Conservation (phyloP, 805 yeast species). For the Kazachstania martiniae region DNA sequence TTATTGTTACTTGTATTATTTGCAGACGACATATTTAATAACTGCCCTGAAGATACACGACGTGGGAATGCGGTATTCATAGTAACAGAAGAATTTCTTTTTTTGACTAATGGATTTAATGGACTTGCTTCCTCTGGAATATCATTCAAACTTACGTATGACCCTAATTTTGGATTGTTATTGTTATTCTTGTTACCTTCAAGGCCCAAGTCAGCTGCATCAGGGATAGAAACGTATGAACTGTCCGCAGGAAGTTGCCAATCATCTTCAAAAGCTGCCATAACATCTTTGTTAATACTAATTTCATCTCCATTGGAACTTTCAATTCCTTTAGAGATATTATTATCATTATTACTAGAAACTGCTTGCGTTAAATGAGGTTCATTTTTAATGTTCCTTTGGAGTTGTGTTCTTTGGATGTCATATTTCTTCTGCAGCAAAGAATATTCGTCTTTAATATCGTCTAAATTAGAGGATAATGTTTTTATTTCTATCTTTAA, state of each 20-base stretch:
- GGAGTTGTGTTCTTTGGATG: conserved; percentile 18
- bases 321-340: neutral
- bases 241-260: conserved; percentile 11
- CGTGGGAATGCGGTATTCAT: neutral
- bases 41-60: neutral
- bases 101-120: conserved; percentile 5
- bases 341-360: conserved; percentile 1
- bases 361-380: neutral
- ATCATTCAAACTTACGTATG: conserved; percentile 1
- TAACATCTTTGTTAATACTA: neutral
- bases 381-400: conserved; percentile 3
- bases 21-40: neutral
- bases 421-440: conserved; percentile 18
- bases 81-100: conserved; percentile 2
- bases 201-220: neutral
- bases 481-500: conserved; percentile 20
- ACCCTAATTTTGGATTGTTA: neutral
- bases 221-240: conserved; percentile 1
- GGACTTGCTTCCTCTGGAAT: conserved; percentile 23
- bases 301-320: neutral
- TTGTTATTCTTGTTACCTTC: neutral
- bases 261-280: conserved; percentile 8
- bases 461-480: conserved; percentile 10
- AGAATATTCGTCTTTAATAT: conserved; percentile 21
- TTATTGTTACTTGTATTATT: conserved; percentile 2